These are phyloP conservation scores for Wickerhamiella domercqiae DNA, from an alignment of 805 yeast genomes.

Conservation along the genomic window DNA sequence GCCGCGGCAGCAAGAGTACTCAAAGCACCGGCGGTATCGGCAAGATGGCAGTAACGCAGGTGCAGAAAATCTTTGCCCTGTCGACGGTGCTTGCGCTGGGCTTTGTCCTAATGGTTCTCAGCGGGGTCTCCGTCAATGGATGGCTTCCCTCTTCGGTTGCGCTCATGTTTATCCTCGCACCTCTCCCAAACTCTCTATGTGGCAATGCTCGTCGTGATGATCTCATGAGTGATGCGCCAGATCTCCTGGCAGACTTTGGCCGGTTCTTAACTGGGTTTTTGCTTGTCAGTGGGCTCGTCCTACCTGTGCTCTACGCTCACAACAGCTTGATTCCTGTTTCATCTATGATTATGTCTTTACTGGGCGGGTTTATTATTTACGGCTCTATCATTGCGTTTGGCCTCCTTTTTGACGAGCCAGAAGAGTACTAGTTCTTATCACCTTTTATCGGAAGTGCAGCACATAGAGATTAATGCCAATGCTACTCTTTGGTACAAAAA, in stretches of 20 bases:
- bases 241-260: conserved; percentile 57
- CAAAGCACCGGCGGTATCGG: too few species aligned
- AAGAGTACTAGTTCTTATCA: conserved; percentile 27
- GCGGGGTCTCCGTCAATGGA: conserved; percentile 76
- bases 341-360: conserved; percentile 61
- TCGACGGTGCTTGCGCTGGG: conserved; percentile 76
- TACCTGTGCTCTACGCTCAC: conserved; percentile 69
- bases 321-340: conserved; percentile 50
- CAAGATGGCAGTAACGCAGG: conserved; percentile 35
- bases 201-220: conserved; percentile 37
- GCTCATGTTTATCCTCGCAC: conserved; percentile 52
- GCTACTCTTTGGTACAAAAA: too few species aligned
- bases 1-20: too few species aligned
- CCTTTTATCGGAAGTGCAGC: too few species aligned
- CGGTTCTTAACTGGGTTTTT: conserved; percentile 65
- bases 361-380: conserved; percentile 76
- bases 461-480: too few species aligned
- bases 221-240: conserved; percentile 39
- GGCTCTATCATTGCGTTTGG: conserved; percentile 72
- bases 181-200: conserved; percentile 52
- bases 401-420: conserved; percentile 49
- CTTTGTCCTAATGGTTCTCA: conserved; percentile 69
- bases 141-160: conserved; percentile 80
- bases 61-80: conserved; percentile 62
- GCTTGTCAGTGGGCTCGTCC: conserved; percentile 55